Percentiles rank a stretch among this genome's conserved stretches.
phyloP scores from a whole-genome alignment of 2,329 filamentous ascomycete species.

The Calonectria pteridis region DNA sequence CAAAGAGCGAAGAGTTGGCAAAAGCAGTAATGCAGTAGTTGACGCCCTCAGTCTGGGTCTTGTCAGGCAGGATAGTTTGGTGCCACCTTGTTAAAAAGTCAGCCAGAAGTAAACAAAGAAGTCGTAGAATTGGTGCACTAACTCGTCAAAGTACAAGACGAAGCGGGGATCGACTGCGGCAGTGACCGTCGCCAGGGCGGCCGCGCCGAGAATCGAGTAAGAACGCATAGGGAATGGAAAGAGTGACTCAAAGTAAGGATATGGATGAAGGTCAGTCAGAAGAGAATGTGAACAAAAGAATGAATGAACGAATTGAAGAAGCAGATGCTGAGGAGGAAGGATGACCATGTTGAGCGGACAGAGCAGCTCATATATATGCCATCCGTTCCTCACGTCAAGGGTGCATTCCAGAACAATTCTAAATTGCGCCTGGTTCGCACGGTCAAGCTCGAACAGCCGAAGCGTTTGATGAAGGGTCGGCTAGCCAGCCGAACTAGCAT shows the following conservation, averaged over 20 bases:
- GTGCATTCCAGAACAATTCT: background rate
- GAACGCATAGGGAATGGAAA: constrained; percentile 19
- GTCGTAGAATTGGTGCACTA: background rate
- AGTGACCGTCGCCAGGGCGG: constrained; percentile 17
- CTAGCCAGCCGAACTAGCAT: background rate
- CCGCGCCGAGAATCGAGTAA: constrained; percentile 27
- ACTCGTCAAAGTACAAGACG: constrained; percentile 63
- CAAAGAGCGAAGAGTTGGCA: constrained; percentile 64
- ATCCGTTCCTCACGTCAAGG: background rate
- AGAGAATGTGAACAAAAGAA: background rate
- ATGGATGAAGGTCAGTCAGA: background rate
- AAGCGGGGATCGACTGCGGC: constrained; percentile 40
- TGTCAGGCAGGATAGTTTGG: constrained; percentile 49
- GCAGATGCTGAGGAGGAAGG: background rate
- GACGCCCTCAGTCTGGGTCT: constrained; percentile 56
- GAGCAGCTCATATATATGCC: background rate
- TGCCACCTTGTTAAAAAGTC: constrained; percentile 53
- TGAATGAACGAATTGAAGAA: background rate
- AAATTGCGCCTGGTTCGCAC: background rate
- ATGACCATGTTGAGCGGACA: background rate
- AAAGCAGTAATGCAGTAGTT: constrained; percentile 69
- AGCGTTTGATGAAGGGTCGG: background rate
- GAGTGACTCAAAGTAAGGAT: constrained; percentile 3
- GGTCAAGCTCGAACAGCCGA: background rate
- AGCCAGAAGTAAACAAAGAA: background rate